Evolutionary conservation across 768 basidiomycete species (phyloP).

Genomic region (Flagelloscypha sp.): DNA sequence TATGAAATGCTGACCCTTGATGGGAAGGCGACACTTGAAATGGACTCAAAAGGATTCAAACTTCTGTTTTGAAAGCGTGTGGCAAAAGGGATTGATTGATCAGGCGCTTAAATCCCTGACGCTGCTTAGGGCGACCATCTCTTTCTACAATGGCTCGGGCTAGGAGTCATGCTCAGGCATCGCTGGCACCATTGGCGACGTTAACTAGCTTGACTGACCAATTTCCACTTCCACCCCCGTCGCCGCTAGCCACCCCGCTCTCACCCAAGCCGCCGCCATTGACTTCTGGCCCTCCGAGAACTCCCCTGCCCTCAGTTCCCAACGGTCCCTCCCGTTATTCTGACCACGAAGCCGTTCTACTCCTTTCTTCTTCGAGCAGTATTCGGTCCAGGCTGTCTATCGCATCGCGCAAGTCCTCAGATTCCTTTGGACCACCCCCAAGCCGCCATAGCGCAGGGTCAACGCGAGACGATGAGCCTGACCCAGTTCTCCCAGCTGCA

Average conservation of each 20-base stretch:
- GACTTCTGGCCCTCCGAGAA: conserved; percentile 43
- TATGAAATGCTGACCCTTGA: too few species aligned
- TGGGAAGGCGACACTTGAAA: too few species aligned
- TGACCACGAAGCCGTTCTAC: conserved; percentile 36
- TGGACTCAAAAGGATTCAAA: too few species aligned
- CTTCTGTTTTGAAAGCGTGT: too few species aligned
- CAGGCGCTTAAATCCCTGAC: too few species aligned
- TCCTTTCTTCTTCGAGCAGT: conserved; percentile 27
- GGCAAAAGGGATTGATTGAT: too few species aligned
- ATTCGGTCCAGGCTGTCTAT: conserved; percentile 23
- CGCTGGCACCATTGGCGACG: too few species aligned
- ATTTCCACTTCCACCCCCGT: conserved; percentile 19
- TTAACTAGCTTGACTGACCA: too few species aligned
- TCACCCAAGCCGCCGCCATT: conserved; percentile 47
- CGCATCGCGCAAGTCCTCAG: conserved; percentile 17
- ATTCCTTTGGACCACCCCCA: conserved; percentile 9
- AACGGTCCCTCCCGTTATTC: conserved; percentile 53
- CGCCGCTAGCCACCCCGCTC: conserved; percentile 12
- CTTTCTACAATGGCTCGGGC: too few species aligned
- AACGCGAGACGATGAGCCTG: neutral
- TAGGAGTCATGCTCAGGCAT: too few species aligned
- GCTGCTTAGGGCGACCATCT: too few species aligned
- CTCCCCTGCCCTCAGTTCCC: conserved; percentile 60
- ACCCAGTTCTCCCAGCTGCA: neutral
- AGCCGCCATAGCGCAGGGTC: neutral